These are phyloP conservation scores for Calonectria pseudoreteaudii DNA, from an alignment of 2,329 filamentous ascomycete genomes.

Conservation along the genomic window DNA sequence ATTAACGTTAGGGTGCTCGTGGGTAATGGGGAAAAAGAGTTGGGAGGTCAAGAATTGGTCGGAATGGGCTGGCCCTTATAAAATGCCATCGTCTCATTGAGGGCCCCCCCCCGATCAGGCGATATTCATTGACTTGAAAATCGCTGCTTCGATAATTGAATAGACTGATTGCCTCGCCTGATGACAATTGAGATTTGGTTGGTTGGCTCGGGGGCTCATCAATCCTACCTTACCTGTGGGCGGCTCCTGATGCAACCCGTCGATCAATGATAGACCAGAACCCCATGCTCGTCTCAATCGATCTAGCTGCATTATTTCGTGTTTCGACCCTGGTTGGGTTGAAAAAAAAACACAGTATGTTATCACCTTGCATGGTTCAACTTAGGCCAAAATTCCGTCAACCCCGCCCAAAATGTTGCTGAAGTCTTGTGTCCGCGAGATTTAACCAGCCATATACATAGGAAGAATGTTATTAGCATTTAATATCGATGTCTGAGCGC, in stretches of 20 bases:
- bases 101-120: conserved; percentile 2
- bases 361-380: neutral
- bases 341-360: too few species aligned
- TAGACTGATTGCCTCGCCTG: neutral
- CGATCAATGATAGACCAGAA: neutral
- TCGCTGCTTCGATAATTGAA: neutral
- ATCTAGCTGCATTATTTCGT: neutral
- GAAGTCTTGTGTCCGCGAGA: too few species aligned
- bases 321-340: neutral
- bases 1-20: neutral
- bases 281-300: neutral
- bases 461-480: neutral
- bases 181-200: neutral
- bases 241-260: neutral
- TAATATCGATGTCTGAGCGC: neutral
- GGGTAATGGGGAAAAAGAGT: neutral
- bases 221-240: neutral
- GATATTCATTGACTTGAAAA: conserved; percentile 1
- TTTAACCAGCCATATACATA: neutral
- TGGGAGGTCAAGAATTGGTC: neutral
- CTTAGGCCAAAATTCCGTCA: neutral
- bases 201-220: conserved; percentile 1
- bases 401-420: neutral
- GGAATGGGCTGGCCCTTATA: neutral
- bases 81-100: neutral